Evolutionary conservation across 2,329 filamentous ascomycete species (phyloP).

Genomic region (Sporothrix brasiliensis): DNA sequence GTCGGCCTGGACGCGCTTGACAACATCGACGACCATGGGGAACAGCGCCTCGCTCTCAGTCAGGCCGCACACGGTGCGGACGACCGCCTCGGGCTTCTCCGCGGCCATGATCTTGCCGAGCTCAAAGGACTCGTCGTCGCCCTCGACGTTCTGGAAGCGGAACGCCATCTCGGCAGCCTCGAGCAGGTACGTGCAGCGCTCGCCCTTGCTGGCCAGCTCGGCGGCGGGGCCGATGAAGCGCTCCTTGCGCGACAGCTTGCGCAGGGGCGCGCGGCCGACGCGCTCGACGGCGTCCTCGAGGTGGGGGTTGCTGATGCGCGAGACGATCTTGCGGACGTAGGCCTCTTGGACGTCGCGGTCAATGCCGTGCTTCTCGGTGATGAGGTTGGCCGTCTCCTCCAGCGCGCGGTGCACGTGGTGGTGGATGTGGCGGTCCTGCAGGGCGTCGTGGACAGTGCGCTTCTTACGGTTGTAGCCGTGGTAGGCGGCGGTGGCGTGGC

Average conservation of each 20-base stretch:
- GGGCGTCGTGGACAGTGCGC: slow-evolving; percentile 84
- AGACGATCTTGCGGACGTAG: slow-evolving; percentile 91
- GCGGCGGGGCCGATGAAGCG: slow-evolving; percentile 92
- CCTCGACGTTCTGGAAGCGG: slow-evolving; percentile 91
- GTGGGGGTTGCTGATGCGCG: slow-evolving; percentile 89
- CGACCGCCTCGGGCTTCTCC: slow-evolving; percentile 72
- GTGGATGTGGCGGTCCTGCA: slow-evolving; percentile 79
- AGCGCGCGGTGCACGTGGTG: slow-evolving; percentile 78
- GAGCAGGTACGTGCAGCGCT: slow-evolving; percentile 73
- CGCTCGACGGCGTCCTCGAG: slow-evolving; percentile 92
- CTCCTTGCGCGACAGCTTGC: slow-evolving; percentile 93
- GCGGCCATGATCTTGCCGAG: slow-evolving; percentile 83
- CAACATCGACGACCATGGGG: slow-evolving; percentile 71
- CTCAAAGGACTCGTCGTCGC: slow-evolving; percentile 85
- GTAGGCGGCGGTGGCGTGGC: slow-evolving; percentile 94
- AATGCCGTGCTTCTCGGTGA: slow-evolving; percentile 81
- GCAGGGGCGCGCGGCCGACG: slow-evolving; percentile 89
- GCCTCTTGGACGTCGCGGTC: slow-evolving; percentile 71
- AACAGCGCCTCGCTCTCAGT: slow-evolving; percentile 77
- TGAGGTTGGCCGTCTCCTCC: slow-evolving; percentile 81
- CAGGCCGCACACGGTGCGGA: slow-evolving; percentile 79
- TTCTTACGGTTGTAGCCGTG: slow-evolving; percentile 87
- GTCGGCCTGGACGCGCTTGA: slow-evolving; percentile 80
- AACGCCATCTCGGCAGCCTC: slow-evolving; percentile 88
- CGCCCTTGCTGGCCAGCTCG: slow-evolving; percentile 79